A percentile compares a stretch with the other conserved stretches of the same genome.
Evolutionary conservation across 2,329 filamentous ascomycete genomes (phyloP).

Genomic region (Colletotrichum melonis): DNA sequence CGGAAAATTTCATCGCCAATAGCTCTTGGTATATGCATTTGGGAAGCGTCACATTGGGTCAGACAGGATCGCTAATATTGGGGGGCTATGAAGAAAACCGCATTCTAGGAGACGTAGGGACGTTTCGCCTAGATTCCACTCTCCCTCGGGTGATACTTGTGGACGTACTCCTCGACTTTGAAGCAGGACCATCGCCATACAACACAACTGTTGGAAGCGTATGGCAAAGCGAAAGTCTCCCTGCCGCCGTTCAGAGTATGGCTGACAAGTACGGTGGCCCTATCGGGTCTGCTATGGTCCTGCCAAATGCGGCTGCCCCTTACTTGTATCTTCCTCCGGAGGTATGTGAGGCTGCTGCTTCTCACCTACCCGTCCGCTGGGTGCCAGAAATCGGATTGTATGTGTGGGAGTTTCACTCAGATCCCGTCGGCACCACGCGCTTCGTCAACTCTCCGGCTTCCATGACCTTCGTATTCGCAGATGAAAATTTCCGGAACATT

Average conservation of each 20-base stretch:
- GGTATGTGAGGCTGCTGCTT: background rate
- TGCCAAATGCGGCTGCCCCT: background rate
- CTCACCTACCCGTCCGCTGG: background rate
- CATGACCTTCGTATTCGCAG: background rate
- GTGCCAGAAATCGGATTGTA: background rate
- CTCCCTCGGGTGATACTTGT: conserved; percentile 28
- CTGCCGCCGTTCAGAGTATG: background rate
- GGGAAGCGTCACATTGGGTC: conserved; percentile 43
- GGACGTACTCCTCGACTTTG: conserved; percentile 39
- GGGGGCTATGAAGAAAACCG: conserved; percentile 48
- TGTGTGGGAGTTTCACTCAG: background rate
- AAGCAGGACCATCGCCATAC: conserved; percentile 37
- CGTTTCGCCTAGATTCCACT: conserved; percentile 35
- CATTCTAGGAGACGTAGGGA: conserved; percentile 41
- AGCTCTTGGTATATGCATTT: conserved; percentile 39
- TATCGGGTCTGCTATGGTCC: background rate
- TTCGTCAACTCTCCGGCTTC: background rate
- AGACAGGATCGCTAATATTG: conserved; percentile 42
- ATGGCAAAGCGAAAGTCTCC: background rate
- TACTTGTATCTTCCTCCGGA: background rate
- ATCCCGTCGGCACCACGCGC: background rate
- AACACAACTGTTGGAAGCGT: conserved; percentile 17
- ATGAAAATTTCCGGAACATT: background rate
- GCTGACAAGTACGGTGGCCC: background rate
- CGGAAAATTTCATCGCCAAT: background rate